phyloP scores from a whole-genome alignment of 2,329 filamentous ascomycete species.

The Aspergillus quadrilineatus region DNA sequence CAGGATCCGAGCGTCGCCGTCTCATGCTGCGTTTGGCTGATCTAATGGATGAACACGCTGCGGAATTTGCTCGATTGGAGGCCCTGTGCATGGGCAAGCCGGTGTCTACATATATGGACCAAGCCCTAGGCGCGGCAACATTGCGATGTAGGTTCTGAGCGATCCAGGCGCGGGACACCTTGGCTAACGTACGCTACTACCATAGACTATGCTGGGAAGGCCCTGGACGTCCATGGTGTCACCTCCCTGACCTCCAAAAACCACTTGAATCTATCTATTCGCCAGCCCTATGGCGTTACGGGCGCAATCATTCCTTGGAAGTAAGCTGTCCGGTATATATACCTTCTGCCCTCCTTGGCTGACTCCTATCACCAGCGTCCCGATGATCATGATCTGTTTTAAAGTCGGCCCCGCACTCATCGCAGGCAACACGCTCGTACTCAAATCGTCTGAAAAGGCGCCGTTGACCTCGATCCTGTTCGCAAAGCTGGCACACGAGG shows the following conservation, averaged over 20 bases:
- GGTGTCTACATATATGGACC: not conserved
- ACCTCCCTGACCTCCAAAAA: not conserved
- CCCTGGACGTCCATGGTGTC: not conserved
- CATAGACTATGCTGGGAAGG: not conserved
- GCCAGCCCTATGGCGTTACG: not conserved
- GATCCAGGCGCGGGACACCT: too few relatives aligned
- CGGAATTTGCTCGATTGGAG: not conserved
- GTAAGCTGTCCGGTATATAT: not conserved
- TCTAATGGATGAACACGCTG: not conserved
- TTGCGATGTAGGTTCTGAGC: not conserved
- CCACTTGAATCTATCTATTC: not conserved
- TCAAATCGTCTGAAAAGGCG: conserved; percentile 10
- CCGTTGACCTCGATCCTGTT: not conserved
- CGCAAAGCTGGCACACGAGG: not conserved
- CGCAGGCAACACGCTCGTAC: conserved; percentile 9
- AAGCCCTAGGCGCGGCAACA: not conserved
- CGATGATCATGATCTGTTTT: not conserved
- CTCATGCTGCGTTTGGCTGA: not conserved
- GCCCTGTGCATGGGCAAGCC: not conserved
- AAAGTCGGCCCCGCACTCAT: not conserved
- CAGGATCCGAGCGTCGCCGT: not conserved
- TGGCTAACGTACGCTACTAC: too few relatives aligned
- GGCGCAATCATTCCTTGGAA: not conserved
- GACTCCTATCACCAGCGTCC: not conserved
- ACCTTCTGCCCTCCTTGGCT: not conserved